Percentiles rank a stretch among this genome's conserved stretches.
These are phyloP conservation scores for Agarophyton chilense DNA, from an alignment of 23 red algal genomes.

Conservation along the genomic window DNA sequence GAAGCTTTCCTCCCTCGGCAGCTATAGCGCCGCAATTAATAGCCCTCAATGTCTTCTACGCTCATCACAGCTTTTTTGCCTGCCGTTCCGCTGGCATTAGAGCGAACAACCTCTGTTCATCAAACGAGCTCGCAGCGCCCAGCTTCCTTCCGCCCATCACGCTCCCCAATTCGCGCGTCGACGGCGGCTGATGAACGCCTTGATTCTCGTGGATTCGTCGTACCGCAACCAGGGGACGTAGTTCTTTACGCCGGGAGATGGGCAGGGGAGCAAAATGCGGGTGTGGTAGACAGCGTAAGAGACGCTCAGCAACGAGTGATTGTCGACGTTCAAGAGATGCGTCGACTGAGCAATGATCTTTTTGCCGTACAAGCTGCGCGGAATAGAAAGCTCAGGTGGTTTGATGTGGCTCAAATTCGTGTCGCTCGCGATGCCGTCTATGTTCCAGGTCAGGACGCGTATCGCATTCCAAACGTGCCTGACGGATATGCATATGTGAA, in stretches of 20 bases:
- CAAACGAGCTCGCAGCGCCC: background rate
- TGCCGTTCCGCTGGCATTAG: background rate
- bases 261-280: slow-evolving; percentile 69
- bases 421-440: slow-evolving; percentile 59
- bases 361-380: slow-evolving; percentile 54
- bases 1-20: too few species aligned
- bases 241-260: slow-evolving; percentile 83
- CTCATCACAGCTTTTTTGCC: background rate
- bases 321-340: slow-evolving; percentile 75
- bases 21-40: background rate
- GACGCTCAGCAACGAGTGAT: slow-evolving; percentile 42
- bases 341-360: slow-evolving; percentile 43
- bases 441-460: slow-evolving; percentile 66
- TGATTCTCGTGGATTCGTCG: slow-evolving; percentile 63
- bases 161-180: background rate
- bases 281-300: slow-evolving; percentile 76
- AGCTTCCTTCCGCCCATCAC: background rate
- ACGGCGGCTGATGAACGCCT: background rate
- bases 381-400: slow-evolving; percentile 44
- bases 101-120: background rate
- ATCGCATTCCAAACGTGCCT: slow-evolving; percentile 42
- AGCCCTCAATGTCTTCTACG: background rate
- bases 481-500: slow-evolving; percentile 60
- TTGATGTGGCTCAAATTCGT: slow-evolving; percentile 65
- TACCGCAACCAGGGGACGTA: slow-evolving; percentile 78